Percentiles rank a stretch among this genome's conserved stretches.
Conservation (phyloP, 2,329 filamentous ascomycete species). For the Fusarium gaditjirri region DNA sequence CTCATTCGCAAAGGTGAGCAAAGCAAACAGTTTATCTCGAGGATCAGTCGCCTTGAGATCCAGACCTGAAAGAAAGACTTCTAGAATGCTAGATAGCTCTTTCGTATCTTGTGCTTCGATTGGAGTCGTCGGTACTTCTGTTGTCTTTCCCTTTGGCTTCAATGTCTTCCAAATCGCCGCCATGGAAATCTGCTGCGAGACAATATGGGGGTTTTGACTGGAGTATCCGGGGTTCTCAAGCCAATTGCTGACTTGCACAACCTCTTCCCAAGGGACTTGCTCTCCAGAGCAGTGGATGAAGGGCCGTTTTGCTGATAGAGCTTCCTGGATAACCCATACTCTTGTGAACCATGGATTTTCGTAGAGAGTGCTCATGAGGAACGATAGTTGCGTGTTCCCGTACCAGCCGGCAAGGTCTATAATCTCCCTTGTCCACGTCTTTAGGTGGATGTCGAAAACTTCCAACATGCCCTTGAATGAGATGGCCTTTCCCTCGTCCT, state of each 20-base stretch:
- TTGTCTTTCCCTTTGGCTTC: conserved; percentile 1
- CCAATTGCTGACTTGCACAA: conserved; percentile 15
- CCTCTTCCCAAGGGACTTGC: conserved; percentile 16
- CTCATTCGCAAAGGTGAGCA: conserved; percentile 29
- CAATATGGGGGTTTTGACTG: conserved; percentile 16
- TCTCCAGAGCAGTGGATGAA: conserved; percentile 9
- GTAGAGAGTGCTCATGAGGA: conserved; percentile 26
- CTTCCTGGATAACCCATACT: conserved; percentile 35
- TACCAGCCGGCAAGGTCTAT: conserved; percentile 34
- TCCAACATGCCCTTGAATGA: conserved; percentile 28
- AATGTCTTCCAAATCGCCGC: conserved; percentile 27
- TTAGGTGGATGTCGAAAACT: conserved; percentile 12
- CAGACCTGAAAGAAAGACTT: conserved; percentile 24
- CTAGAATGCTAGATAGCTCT: conserved; percentile 11
- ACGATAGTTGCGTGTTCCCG: conserved; percentile 12
- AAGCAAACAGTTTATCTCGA: conserved; percentile 26
- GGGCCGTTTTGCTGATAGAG: conserved; percentile 1
- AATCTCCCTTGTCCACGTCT: conserved; percentile 8
- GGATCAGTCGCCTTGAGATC: conserved; percentile 35
- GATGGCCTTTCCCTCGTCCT: not conserved
- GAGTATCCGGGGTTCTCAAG: conserved; percentile 3
- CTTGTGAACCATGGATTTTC: conserved; percentile 31
- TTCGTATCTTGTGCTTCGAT: not conserved
- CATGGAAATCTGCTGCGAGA: conserved; percentile 20
- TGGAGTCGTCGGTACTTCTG: not conserved